These are phyloP conservation scores for Aspergillus oerlinghausenensis DNA, from an alignment of 2,329 filamentous ascomycete species.

Conservation along the genomic window DNA sequence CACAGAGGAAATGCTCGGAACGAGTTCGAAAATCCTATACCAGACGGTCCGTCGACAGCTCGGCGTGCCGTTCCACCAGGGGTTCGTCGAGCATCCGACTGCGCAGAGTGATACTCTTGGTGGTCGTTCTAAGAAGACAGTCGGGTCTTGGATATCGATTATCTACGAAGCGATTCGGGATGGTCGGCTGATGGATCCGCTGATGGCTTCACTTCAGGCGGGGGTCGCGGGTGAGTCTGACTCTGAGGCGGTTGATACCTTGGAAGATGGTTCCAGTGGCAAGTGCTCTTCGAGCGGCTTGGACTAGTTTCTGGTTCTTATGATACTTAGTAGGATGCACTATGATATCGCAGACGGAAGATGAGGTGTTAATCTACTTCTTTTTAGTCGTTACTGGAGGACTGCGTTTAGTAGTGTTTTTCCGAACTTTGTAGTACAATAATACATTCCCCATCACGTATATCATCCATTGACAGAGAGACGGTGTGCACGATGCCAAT, in stretches of 20 bases:
- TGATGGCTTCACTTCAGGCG: slow-evolving; percentile 3
- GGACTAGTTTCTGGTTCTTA: not conserved
- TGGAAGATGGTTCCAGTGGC: not conserved
- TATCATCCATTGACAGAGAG: not conserved
- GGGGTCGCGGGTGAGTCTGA: not conserved
- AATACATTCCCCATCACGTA: not conserved
- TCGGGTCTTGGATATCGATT: slow-evolving; percentile 18
- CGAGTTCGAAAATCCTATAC: slow-evolving; percentile 28
- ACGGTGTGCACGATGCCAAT: not conserved
- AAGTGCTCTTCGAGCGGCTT: not conserved
- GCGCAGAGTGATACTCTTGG: slow-evolving; percentile 5
- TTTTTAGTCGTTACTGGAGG: not conserved
- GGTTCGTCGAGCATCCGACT: slow-evolving; percentile 22
- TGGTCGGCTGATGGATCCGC: slow-evolving; percentile 5
- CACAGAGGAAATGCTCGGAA: slow-evolving; percentile 14
- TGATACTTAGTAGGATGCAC: not conserved
- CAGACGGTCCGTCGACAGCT: slow-evolving; percentile 28
- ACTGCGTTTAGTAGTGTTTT: not conserved
- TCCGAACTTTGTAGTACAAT: not conserved
- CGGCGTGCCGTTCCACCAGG: slow-evolving; percentile 27
- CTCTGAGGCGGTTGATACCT: not conserved
- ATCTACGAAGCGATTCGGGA: slow-evolving; percentile 13
- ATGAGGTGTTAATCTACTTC: not conserved
- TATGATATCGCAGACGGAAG: not conserved
- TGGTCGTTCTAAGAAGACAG: slow-evolving; percentile 20